Base-by-base conservation (phyloP, 2,329 filamentous ascomycete species). In the Aspergillus sp. region DNA sequence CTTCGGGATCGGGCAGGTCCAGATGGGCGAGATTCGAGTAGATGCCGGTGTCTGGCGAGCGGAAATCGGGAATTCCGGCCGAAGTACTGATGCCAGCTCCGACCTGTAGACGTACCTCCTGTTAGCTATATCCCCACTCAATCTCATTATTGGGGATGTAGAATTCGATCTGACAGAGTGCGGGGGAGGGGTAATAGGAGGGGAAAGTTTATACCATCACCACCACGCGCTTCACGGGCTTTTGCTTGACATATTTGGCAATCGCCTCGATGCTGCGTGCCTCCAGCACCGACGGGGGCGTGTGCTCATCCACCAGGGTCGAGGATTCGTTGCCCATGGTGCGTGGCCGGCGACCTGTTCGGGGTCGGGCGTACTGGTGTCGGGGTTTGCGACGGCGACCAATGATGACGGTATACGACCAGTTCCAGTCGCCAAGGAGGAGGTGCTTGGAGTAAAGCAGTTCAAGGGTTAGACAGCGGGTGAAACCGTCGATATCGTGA, bases 11-110 rank as follows among this genome's bases (percentile, higher is more conserved):
- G 0, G 93, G 93, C 0, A 99, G 84, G 62, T 96, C 87, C 32
- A 98, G 85, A 55, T 90, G 86, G 21, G 90, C 90, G 30, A 99
- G 87, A 72, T 98, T 98, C 69, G 91, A 89, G 76, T 99, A 99
- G 10, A 99, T 85, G 3, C 95, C 95, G 0, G 94, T 98, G 60
- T 92, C 90, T 63, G 94, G 93, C 2, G 92, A 96, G 65, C 95
- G 86, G 76, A 98, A 99, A 78, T 99, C 95, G 63, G 95, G 95
- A 64, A 99, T 94, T 78, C 81, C 73, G 28, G 73, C 73, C 17
- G 73, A 72, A 38, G 73, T 75, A 55, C 75, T 80, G 67, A 97
- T 96, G 51, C 94, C 94, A 12, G 94, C 93, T 60, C 94, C 94
- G 2, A 91, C 92, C 84, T 85, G 62, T 49, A 45, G 25, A 48